Conservation (phyloP, 2,329 filamentous ascomycete species). For the Helminthosporium solani region DNA sequence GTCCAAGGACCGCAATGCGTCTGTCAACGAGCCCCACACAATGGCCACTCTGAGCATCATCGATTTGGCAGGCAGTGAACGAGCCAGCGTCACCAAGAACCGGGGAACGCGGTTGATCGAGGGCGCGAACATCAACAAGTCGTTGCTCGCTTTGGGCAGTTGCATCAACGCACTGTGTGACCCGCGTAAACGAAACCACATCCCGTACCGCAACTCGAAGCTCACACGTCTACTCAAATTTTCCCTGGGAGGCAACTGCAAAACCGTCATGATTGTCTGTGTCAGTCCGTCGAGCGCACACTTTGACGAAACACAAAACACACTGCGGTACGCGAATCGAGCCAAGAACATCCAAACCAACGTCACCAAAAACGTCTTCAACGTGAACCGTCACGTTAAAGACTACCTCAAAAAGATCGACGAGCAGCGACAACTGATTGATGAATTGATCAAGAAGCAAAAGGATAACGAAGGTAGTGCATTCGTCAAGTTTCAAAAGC, state of each 20-base stretch:
- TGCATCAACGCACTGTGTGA: conserved; percentile 99
- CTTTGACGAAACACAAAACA: conserved; percentile 98
- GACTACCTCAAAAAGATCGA: conserved; percentile 99
- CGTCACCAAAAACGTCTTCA: conserved; percentile 98
- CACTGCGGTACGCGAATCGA: conserved; percentile 91
- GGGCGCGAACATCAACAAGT: conserved; percentile 99
- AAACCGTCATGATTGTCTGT: conserved; percentile 99
- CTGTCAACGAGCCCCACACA: conserved; percentile 90
- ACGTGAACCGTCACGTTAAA: conserved; percentile 98
- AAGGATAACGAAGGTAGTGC: conserved; percentile 81
- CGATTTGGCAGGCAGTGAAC: conserved; percentile 91
- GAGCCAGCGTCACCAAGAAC: conserved; percentile 95
- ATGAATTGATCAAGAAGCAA: conserved; percentile 89
- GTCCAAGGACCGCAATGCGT: conserved; percentile 89
- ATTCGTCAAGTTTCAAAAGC: conserved; percentile 87
- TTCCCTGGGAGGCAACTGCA: conserved; percentile 95
- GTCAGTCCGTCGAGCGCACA: conserved; percentile 95
- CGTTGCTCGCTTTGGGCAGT: conserved; percentile 86
- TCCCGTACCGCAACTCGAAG: conserved; percentile 97
- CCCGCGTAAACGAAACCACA: conserved; percentile 84
- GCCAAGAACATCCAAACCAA: conserved; percentile 99
- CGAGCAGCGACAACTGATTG: conserved; percentile 95
- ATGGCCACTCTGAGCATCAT: conserved; percentile 99
- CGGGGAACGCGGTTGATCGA: conserved; percentile 86
- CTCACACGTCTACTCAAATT: conserved; percentile 95